Evolutionary conservation across 2,329 filamentous ascomycete species (phyloP), one percentile per base, ranked within the genome.

Genomic region (Colletotrichum sp.): DNA sequence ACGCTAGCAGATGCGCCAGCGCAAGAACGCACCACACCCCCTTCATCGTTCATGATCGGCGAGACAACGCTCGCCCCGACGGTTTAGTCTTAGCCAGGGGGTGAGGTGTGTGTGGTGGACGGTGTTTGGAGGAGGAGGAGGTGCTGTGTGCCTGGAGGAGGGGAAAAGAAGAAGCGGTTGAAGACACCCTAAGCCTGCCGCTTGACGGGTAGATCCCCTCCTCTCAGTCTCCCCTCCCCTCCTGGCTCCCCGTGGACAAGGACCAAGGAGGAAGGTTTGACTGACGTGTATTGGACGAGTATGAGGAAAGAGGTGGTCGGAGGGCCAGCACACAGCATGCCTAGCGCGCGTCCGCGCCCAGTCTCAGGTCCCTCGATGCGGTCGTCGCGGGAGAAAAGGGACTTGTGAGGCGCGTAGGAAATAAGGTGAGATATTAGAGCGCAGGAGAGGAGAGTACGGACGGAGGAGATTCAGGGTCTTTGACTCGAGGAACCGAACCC

Each of bases 51-150:
- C 57, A n/a, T 24, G 71, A 60, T 74, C 74, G 70, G 74, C 44
- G 74, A 76, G 74, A 76, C 74, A 70, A 73, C 64, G 49, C 49
- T 69, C 59, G 64, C 26, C 57, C 32, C 57, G 57, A 65, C 72
- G 52, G 28, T 59, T 75, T 32, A 18, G 75, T 70, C 66, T 71
- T 75, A 67, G 70, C 59, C 70, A 76, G 74, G 74, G 64, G 73
- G 30, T 28, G 24, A 59, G 73, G 30, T 59, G 55, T 16, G 55
- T 28, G 52, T 34, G 32, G 52, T 21, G 24, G 12, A 57, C n/a
- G 49, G 57, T 18, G 52, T 30, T 62, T 21, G 21, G 18, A 34
- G 55, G 55, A 16, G 55, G 21, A 16, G 34, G 39, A 44, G 39
- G 39, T n/a, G 39, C 18, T 24, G 57, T 62, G 57, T 57, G 57